These are phyloP conservation scores for Vavraia culicis DNA, from an alignment of 371 early-diverging fungal species.

Conservation along the genomic window DNA sequence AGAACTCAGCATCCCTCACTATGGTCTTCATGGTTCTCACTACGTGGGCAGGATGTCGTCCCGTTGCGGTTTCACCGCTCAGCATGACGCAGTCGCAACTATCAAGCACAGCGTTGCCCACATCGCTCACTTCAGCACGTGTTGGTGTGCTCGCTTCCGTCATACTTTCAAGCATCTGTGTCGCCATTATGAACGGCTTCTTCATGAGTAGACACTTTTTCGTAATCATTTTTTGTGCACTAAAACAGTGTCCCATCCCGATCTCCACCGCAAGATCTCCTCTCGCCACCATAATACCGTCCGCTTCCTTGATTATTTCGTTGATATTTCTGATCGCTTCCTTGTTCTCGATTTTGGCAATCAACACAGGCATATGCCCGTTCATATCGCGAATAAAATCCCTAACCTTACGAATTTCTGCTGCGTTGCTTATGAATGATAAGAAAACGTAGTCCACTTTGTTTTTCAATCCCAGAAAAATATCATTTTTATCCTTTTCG, in stretches of 20 bases:
- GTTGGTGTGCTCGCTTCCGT: constrained; percentile 74
- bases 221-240: constrained; percentile 85
- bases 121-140: constrained; percentile 87
- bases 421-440: constrained; percentile 68
- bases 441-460: constrained; percentile 82
- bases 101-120: constrained; percentile 82
- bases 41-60: constrained; percentile 51
- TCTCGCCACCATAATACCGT: constrained; percentile 94
- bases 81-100: constrained; percentile 93
- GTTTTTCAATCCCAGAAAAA: constrained; percentile 68
- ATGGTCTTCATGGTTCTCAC: constrained; percentile 20
- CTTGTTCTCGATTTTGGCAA: constrained; percentile 58
- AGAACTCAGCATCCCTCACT: too few relatives aligned
- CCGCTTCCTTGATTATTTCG: constrained; percentile 68
- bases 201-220: constrained; percentile 68
- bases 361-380: constrained; percentile 1
- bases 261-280: constrained; percentile 89
- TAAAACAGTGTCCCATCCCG: constrained; percentile 62
- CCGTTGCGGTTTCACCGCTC: constrained; percentile 88
- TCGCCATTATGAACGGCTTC: constrained; percentile 79
- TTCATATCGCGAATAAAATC: constrained; percentile 51
- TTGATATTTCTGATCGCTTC: constrained; percentile 84
- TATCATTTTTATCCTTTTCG: constrained; percentile 67
- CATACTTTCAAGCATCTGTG: constrained; percentile 97
- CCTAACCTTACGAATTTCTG: constrained; percentile 63